A percentile compares a stretch with the other conserved stretches of the same genome.
Evolutionary conservation across 2,329 filamentous ascomycete genomes (phyloP).

Genomic region (Neofusicoccum umdonicola): DNA sequence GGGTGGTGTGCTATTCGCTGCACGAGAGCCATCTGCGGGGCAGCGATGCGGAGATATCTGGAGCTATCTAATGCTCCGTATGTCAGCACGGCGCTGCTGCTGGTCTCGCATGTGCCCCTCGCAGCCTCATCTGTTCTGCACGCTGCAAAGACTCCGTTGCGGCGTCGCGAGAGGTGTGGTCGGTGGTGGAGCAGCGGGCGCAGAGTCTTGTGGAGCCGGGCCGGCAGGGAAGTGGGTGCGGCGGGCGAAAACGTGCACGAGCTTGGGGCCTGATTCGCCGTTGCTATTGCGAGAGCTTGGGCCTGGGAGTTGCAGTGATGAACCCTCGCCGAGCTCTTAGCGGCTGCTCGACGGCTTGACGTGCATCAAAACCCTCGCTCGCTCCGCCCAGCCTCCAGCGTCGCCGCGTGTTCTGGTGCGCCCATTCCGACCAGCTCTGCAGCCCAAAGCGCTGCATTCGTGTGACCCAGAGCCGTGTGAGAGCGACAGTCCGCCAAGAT

Average conservation of each 20-base stretch:
- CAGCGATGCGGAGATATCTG: neutral
- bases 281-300: slow-evolving; percentile 9
- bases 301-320: neutral
- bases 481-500: neutral
- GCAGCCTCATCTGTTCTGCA: neutral
- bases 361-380: slow-evolving; percentile 4
- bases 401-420: neutral
- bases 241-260: neutral
- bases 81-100: neutral
- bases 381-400: neutral
- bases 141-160: neutral
- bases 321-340: slow-evolving; percentile 3
- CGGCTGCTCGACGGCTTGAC: neutral
- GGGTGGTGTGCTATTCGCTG: slow-evolving; percentile 10
- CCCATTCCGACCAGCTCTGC: neutral
- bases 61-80: neutral
- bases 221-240: neutral
- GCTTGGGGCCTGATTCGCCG: slow-evolving; percentile 3
- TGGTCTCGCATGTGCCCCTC: neutral
- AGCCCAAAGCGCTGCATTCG: neutral
- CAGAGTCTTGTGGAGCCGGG: neutral
- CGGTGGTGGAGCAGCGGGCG: neutral
- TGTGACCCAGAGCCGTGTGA: neutral
- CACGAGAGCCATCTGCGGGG: neutral
- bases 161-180: neutral